phyloP scores from a whole-genome alignment of 495 filamentous ascomycete species.

The Aspergillus egyptiacus region DNA sequence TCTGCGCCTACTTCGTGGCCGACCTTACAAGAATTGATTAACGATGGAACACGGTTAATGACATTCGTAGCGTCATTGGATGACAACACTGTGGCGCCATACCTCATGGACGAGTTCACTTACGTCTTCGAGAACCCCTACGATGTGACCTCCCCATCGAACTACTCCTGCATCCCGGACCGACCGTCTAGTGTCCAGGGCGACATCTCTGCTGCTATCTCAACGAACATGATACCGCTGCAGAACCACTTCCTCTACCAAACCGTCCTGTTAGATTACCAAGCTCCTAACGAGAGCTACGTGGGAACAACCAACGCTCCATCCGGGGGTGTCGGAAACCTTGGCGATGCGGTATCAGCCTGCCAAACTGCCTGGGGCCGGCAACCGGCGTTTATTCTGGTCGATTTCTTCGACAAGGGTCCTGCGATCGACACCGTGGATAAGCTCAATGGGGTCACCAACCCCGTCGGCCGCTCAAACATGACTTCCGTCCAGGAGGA shows the following conservation, averaged over 20 bases:
- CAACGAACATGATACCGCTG: slow-evolving; percentile 48
- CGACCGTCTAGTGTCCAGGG: slow-evolving; percentile 46
- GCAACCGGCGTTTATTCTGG: slow-evolving; percentile 61
- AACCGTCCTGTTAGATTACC: slow-evolving; percentile 43
- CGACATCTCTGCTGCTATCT: slow-evolving; percentile 38
- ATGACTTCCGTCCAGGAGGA: slow-evolving; percentile 23
- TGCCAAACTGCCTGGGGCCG: slow-evolving; percentile 52
- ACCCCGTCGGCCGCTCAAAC: slow-evolving; percentile 37
- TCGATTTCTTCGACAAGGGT: slow-evolving; percentile 68
- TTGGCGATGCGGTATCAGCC: slow-evolving; percentile 51
- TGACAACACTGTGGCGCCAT: slow-evolving; percentile 44
- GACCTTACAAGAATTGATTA: slow-evolving; percentile 62
- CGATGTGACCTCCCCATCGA: slow-evolving; percentile 54
- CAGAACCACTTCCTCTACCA: slow-evolving; percentile 71
- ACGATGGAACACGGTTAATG: slow-evolving; percentile 55
- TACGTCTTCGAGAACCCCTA: slow-evolving; percentile 76
- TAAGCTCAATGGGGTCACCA: slow-evolving; percentile 54
- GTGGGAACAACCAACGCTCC: slow-evolving; percentile 55
- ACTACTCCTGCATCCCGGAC: slow-evolving; percentile 62
- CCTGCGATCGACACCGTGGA: slow-evolving; percentile 58
- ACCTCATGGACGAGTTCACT: slow-evolving; percentile 67
- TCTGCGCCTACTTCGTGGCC: slow-evolving; percentile 54
- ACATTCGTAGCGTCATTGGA: slow-evolving; percentile 56
- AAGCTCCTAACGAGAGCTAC: slow-evolving; percentile 54
- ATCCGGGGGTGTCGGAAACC: slow-evolving; percentile 48